phyloP scores from a whole-genome alignment of 2,329 filamentous ascomycete species.

The Triangularia verruculosa region DNA sequence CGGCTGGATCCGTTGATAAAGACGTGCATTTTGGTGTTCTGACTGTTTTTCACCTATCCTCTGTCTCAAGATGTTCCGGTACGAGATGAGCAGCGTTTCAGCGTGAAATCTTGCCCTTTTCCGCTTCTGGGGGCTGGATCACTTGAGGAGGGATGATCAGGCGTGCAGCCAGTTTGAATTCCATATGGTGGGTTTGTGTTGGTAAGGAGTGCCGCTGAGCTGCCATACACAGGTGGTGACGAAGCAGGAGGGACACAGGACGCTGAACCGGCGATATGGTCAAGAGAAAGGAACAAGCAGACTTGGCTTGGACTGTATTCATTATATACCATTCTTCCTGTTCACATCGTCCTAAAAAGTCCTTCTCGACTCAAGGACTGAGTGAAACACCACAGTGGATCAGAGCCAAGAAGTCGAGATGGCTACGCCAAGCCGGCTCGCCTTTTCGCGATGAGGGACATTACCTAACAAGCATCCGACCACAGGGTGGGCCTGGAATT shows the following conservation, averaged over 20 bases:
- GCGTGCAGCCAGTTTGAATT: not conserved
- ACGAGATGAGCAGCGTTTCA: no score
- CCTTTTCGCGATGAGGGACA: not conserved
- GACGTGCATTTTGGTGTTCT: constrained; percentile 25
- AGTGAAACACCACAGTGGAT: not conserved
- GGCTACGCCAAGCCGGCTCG: not conserved
- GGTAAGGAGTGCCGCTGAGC: not conserved
- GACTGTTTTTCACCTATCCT: not conserved
- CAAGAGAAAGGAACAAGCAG: not conserved
- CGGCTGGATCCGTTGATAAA: constrained; percentile 28
- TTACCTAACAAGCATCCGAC: not conserved
- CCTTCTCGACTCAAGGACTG: no score
- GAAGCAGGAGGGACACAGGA: not conserved
- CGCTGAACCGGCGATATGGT: not conserved
- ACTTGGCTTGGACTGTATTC: not conserved
- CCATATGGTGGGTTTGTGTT: not conserved
- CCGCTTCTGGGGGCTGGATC: constrained; percentile 14
- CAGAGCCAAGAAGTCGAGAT: not conserved
- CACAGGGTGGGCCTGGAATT: not conserved
- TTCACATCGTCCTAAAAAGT: not conserved
- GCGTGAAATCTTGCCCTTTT: constrained; percentile 12
- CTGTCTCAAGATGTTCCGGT: not conserved
- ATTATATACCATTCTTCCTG: not conserved
- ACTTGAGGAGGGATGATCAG: constrained; percentile 15
- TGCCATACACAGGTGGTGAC: not conserved